Base-by-base conservation (phyloP, 2,329 filamentous ascomycete genomes). In the Cytospora paraplurivora region DNA sequence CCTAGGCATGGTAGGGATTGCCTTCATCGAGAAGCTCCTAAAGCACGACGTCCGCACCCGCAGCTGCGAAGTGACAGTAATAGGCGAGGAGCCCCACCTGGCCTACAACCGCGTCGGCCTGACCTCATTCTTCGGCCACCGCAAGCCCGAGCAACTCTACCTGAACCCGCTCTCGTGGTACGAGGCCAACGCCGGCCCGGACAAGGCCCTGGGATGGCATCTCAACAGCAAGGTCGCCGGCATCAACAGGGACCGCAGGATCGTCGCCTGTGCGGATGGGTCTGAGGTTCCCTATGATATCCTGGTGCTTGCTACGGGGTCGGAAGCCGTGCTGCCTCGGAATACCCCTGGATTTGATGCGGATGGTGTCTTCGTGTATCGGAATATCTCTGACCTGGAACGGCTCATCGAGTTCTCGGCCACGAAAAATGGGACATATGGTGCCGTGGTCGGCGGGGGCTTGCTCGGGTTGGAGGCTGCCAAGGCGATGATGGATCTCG, bases 71-170 rank as follows among this genome's bases (percentile, higher is more conserved):
- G 85, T 97, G 58, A 83, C 92, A 1, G 92, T 97, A 12, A 89
- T 97, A 66, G 93, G 93, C 66, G 93, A 97, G 71, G 93, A 97
- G 73, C 81, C 89, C 21, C 90, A 97, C 78, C 79, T 96, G 60
- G 93, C 93, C 21, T 97, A 97, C 75, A 97, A 97, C 74, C 88
- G 93, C 63, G 93, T 97, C 35, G 93, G 93, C 4, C 81, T 97
- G 57, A 96, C 92, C 3, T 91, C 88, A 65, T 97, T 93, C 80
- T 97, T 97, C 73, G 88, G 92, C 69, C 92, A 96, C 76, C 85
- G 92, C 59, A 85, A 89, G 69, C 89, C 95, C 49, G 91, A 96
- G 76, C 91, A 93, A 68, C 76, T 97, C n/a, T 96, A 96, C 72
- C 81, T 97, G 37, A 96, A 96, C 70, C 89, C 92, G 0, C 81